phyloP scores from a whole-genome alignment of 2,329 filamentous ascomycete species.

The Teratosphaeriaceae sp. region DNA sequence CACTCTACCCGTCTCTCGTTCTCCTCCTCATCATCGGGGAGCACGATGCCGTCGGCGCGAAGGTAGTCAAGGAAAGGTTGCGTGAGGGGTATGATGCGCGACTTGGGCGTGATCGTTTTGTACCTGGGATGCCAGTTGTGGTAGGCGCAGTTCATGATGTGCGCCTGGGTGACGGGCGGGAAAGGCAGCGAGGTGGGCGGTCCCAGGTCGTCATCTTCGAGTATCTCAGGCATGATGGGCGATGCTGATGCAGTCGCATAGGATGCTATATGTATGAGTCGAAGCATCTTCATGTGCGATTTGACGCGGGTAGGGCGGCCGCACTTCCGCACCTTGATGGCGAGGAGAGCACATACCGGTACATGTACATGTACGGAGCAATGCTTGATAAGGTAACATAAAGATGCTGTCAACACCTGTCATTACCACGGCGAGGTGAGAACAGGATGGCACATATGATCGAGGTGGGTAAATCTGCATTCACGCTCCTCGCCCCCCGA shows the following conservation, averaged over 20 bases:
- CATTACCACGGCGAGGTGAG: too few relatives aligned
- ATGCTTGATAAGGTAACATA: too few relatives aligned
- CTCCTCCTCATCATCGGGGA: constrained; percentile 61
- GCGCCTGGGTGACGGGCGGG: constrained; percentile 73
- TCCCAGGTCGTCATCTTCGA: constrained; percentile 9
- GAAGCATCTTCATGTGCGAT: background rate
- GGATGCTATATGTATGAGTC: too few relatives aligned
- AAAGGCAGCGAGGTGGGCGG: constrained; percentile 52
- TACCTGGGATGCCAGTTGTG: constrained; percentile 88
- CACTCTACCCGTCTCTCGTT: constrained; percentile 30
- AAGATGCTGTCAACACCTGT: too few relatives aligned
- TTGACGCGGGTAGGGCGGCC: too few relatives aligned
- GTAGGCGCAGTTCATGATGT: constrained; percentile 93
- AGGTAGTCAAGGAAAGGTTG: constrained; percentile 76
- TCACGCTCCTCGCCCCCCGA: constrained; percentile 2
- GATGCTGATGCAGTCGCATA: too few relatives aligned
- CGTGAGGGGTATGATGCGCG: constrained; percentile 72
- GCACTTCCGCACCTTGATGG: too few relatives aligned
- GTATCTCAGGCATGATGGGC: constrained; percentile 13
- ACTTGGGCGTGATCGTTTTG: constrained; percentile 73
- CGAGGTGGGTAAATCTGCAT: constrained; percentile 17
- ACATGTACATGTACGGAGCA: too few relatives aligned
- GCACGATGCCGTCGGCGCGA: constrained; percentile 82
- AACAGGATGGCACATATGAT: too few relatives aligned
- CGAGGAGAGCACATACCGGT: too few relatives aligned